Conservation (phyloP, 2,329 filamentous ascomycete genomes). For the Ascocoryne sarcoides region DNA sequence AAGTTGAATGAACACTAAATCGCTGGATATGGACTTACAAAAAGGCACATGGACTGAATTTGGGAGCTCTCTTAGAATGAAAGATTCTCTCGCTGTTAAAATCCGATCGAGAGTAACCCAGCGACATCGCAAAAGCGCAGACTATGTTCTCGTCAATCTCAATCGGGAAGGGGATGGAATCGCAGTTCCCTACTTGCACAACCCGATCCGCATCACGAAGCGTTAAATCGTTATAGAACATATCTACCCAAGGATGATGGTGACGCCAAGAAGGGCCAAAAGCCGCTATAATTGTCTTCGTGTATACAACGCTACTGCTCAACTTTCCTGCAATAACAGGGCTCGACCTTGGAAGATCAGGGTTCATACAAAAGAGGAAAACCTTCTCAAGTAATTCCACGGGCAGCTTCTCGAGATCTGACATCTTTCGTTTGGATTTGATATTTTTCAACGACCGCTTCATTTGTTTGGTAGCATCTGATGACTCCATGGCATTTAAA, state of each 20-base stretch:
- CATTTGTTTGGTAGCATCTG: too few species aligned
- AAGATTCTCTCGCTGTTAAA: conserved; percentile 19
- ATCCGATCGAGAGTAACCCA: conserved; percentile 22
- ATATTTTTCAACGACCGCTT: conserved; percentile 19
- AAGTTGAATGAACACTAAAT: too few species aligned
- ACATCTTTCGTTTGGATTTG: conserved; percentile 24
- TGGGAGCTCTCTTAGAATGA: conserved; percentile 12
- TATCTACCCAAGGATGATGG: too few species aligned
- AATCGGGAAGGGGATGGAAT: too few species aligned
- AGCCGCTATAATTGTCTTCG: conserved; percentile 16
- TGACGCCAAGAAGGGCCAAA: conserved; percentile 25
- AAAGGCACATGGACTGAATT: too few species aligned
- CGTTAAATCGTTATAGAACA: too few species aligned
- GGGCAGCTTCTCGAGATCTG: conserved; percentile 25
- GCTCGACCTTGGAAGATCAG: conserved; percentile 23
- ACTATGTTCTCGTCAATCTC: conserved; percentile 7
- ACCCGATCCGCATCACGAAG: too few species aligned
- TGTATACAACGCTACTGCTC: conserved; percentile 22
- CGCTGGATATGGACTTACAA: too few species aligned
- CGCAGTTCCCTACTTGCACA: too few species aligned
- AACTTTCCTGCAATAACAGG: conserved; percentile 24
- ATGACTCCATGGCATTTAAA: too few species aligned
- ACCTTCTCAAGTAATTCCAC: conserved; percentile 25
- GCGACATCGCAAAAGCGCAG: conserved; percentile 20
- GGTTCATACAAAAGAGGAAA: conserved; percentile 23